Conservation (phyloP, 345 rosid genomes). For the Microthlaspi erraticum region DNA sequence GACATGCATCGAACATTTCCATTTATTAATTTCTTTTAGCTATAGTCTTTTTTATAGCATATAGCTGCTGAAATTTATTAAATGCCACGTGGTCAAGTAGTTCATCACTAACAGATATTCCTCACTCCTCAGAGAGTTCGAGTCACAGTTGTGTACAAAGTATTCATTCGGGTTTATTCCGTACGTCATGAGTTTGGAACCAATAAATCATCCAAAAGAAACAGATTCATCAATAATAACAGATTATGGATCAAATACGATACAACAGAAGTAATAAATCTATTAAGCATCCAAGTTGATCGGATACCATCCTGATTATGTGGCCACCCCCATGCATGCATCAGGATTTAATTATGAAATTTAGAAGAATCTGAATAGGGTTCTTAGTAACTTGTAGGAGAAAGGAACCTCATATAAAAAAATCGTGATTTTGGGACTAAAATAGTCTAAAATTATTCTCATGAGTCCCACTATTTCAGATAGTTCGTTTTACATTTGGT, state of each 20-base stretch:
- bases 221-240: background rate
- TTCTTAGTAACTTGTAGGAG: conserved; percentile 34
- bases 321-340: conserved; percentile 28
- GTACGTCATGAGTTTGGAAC: background rate
- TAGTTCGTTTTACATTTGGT: conserved; percentile 24
- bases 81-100: conserved; percentile 27
- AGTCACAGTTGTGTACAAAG: background rate
- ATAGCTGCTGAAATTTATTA: conserved; percentile 17
- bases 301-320: conserved; percentile 6
- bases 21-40: conserved; percentile 18
- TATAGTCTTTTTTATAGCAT: background rate
- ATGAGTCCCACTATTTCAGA: conserved; percentile 9
- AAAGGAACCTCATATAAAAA: conserved; percentile 1
- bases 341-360: conserved; percentile 3
- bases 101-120: conserved; percentile 23
- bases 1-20: conserved; percentile 23
- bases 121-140: background rate
- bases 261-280: background rate
- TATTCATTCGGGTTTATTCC: conserved; percentile 2
- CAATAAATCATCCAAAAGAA: background rate
- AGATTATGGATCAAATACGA: background rate
- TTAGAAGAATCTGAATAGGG: conserved; percentile 37
- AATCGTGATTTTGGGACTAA: conserved; percentile 20
- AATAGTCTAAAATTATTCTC: conserved; percentile 22
- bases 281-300: conserved; percentile 3